Base-by-base conservation (phyloP, 331 rosid genomes). In the Quercus tomentella region DNA sequence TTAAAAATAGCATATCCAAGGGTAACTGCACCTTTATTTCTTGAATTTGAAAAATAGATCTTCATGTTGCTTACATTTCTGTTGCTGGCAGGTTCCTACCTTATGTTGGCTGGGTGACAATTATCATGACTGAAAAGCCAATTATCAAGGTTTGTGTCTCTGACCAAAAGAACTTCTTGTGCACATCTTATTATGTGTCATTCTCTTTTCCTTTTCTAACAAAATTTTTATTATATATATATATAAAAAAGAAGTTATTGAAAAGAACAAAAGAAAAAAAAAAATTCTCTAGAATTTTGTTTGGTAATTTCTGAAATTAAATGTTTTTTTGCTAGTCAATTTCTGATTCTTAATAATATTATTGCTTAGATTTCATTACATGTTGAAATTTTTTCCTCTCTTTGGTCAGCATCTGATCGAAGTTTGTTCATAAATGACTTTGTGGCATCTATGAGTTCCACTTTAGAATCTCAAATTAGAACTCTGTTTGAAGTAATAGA, bases 71-170 rank as follows among this genome's bases (percentile, higher is more conserved):
- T 79, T 76, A 54, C 25, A 61, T 72, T 72, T 87, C 55, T 23
- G 35, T 78, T 21, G n/a, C 71, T 83, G 79, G 77, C 93, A 94
- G 97, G 82, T 91, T 92, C 75, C 85, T 94, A 76, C 98, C 98
- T 52, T 94, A 92, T 75, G 97, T 89, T 51, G 97, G 97, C 22
- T 91, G 94, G 94, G 97, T 87, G 56, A 94, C 98, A 17, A 91
- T 94, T 81, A 84, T 94, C 23, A 94, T 94, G 98, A 89, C 97
- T 1, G 97, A 94, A 74, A 91, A 88, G 76, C 98, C 98, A 23
- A 82, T 94, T 61, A 72, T 94, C 83, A 94, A 92, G 98, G 98
- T 94, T 70, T 43, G 87, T 49, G 54, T 49, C 54, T 49, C 54
- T 49, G 5, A 12, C 54, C 54, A 49, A 49, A 49, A 49, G 1